Percentiles rank a stretch among this genome's conserved stretches.
Evolutionary conservation across 2,329 filamentous ascomycete species (phyloP).

Genomic region (Ophiognomonia clavigignenti-juglandacearum): DNA sequence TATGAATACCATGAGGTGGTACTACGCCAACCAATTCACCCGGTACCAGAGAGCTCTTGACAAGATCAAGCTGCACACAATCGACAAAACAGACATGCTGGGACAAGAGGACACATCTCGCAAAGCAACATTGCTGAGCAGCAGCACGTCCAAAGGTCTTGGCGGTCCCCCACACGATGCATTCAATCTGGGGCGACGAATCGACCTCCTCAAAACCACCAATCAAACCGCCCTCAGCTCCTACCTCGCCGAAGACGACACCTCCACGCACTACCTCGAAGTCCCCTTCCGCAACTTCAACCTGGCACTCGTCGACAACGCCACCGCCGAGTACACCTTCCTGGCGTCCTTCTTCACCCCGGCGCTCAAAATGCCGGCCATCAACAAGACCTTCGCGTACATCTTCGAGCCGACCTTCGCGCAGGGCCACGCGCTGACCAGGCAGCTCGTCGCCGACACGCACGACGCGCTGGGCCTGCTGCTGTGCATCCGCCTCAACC

Average conservation of each 20-base stretch:
- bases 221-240: constrained; percentile 77
- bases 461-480: constrained; percentile 83
- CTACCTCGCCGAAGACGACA: constrained; percentile 87
- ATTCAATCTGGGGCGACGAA: constrained; percentile 81
- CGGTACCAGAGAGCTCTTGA: constrained; percentile 80
- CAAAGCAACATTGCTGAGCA: constrained; percentile 55
- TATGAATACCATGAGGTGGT: constrained; percentile 98
- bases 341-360: constrained; percentile 85
- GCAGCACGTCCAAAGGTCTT: constrained; percentile 36
- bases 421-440: constrained; percentile 75
- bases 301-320: constrained; percentile 87
- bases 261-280: constrained; percentile 80
- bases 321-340: constrained; percentile 91
- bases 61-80: constrained; percentile 74
- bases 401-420: constrained; percentile 88
- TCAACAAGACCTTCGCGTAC: constrained; percentile 78
- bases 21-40: constrained; percentile 86
- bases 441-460: constrained; percentile 67
- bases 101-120: constrained; percentile 71
- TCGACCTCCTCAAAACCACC: constrained; percentile 72
- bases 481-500: constrained; percentile 88
- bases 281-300: constrained; percentile 93
- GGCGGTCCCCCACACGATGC: constrained; percentile 69
- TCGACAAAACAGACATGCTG: constrained; percentile 80
- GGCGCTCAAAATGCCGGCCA: constrained; percentile 66